Base-by-base conservation (phyloP, 805 yeast species). In the Candida quercuum region DNA sequence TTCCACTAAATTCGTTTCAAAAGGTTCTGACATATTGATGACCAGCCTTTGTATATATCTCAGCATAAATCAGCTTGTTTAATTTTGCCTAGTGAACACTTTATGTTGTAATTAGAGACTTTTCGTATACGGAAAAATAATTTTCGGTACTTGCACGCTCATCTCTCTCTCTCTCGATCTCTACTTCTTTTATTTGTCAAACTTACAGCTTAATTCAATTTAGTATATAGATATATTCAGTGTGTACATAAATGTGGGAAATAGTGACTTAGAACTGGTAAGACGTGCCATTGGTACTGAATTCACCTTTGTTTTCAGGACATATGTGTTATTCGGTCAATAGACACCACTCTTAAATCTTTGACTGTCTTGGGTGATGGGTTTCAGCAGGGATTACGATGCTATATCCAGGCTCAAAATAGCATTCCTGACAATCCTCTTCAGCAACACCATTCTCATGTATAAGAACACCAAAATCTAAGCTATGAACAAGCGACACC, bases 401-500 rank as follows among this genome's bases (percentile, higher is more conserved):
- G 4, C 53, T 43, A 48, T 68, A 67, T 0, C 84, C 84, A 0
- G 86, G 85, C 16, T 72, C 73, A 47, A 82, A 76, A 46, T 76
- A 71, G 38, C 81, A 77, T 57, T 89, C 97, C 55, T 84, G 82
- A 51, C 93, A 82, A 51, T 88, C 95, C 47, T 84, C 94, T 2
- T 74, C 74, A 1, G 79, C 67, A 6, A 84, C 79, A 1, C 86
- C 91, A 46, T 85, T 86, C 51, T 89, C 97, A 54, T 83, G 83
- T 23, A 86, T 81, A 37, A 88, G 63, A n/a, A 91, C 97, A 3
- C 86, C 89, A 62, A 89, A 91, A 53, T 91, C 96, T 12, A 81
- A 62, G 5, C 65, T 63, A 19, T 73, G 76, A 24, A 79, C 81
- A 9, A 87, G 58, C 2, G 86, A 91, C 17, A 91, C 81, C 98